These are phyloP conservation scores for Scutellaria baicalensis DNA, from an alignment of 257 asterid species.

Conservation along the genomic window DNA sequence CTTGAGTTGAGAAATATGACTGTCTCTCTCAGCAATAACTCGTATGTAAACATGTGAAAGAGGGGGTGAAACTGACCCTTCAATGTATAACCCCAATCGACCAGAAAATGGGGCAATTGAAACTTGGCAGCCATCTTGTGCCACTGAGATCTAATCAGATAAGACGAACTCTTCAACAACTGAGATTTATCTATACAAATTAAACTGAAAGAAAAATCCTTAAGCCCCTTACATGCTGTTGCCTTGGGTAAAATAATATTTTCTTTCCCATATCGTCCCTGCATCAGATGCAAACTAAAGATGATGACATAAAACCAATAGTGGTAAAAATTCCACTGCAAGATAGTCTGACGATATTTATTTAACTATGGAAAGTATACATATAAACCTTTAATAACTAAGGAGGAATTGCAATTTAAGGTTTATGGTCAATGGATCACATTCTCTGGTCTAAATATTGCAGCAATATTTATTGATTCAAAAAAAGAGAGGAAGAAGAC, in stretches of 20 bases:
- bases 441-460: not conserved
- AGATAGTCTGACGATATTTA: not conserved
- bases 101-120: conserved; percentile 73
- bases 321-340: not conserved
- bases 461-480: not conserved
- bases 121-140: conserved; percentile 73
- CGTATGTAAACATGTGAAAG: conserved; percentile 66
- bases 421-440: not conserved
- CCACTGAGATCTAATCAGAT: conserved; percentile 57
- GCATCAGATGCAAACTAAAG: conserved; percentile 26
- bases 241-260: conserved; percentile 74
- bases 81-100: conserved; percentile 72
- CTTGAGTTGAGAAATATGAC: conserved; percentile 58
- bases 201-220: conserved; percentile 10
- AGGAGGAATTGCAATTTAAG: not conserved
- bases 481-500: not conserved
- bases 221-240: conserved; percentile 54
- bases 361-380: not conserved
- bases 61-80: conserved; percentile 94
- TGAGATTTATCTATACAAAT: not conserved
- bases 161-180: conserved; percentile 12
- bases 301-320: conserved; percentile 14
- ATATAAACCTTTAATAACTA: not conserved
- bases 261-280: conserved; percentile 60
- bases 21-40: conserved; percentile 61